phyloP scores from a whole-genome alignment of 2,329 filamentous ascomycete genomes.

The Sporothrix sp. region DNA sequence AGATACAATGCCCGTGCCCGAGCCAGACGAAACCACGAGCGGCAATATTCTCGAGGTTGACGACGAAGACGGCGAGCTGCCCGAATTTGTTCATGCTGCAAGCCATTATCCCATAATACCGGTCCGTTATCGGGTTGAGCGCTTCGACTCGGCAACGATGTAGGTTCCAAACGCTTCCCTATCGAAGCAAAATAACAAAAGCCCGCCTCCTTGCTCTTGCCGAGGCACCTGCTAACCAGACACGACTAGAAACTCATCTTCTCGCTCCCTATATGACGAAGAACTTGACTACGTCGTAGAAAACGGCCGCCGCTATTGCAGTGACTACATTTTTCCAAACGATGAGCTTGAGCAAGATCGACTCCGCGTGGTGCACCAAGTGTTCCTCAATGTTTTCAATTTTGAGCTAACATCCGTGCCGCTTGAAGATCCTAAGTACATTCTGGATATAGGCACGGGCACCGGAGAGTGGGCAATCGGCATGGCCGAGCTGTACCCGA shows the following conservation, averaged over 20 bases:
- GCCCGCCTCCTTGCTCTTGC: neutral
- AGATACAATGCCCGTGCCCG: constrained; percentile 3
- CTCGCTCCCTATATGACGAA: constrained; percentile 25
- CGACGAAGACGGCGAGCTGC: constrained; percentile 20
- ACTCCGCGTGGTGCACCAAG: constrained; percentile 26
- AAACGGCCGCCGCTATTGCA: constrained; percentile 51
- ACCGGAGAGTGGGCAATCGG: constrained; percentile 44
- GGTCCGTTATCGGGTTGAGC: constrained; percentile 27
- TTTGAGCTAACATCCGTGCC: constrained; percentile 26
- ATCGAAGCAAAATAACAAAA: neutral
- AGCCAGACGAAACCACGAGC: neutral
- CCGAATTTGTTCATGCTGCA: constrained; percentile 34
- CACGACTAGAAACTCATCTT: constrained; percentile 24
- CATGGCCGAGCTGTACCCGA: constrained; percentile 44
- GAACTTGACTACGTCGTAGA: constrained; percentile 41
- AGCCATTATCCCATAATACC: constrained; percentile 32
- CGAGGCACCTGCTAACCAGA: neutral
- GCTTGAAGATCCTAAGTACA: constrained; percentile 29
- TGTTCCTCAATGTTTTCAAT: constrained; percentile 25
- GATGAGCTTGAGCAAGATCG: constrained; percentile 43
- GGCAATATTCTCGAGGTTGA: constrained; percentile 16
- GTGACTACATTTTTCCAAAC: constrained; percentile 51
- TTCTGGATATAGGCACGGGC: constrained; percentile 52
- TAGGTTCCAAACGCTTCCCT: constrained; percentile 24
- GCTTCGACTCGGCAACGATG: constrained; percentile 30